Evolutionary conservation across 2,329 filamentous ascomycete genomes (phyloP).

Genomic region (Colletotrichum karsti): DNA sequence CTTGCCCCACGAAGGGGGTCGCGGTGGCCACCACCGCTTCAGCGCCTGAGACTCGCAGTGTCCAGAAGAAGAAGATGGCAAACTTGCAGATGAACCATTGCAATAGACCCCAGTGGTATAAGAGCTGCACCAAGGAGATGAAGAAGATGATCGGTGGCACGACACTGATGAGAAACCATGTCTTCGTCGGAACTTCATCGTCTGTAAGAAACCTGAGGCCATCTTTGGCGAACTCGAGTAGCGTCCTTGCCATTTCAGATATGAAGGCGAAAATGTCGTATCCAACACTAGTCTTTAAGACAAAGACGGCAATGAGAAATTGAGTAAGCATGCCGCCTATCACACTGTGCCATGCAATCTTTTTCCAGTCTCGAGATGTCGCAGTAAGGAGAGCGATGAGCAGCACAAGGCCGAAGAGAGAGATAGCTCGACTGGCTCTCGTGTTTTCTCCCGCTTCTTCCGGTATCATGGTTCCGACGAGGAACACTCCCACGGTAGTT

Average conservation of each 20-base stretch:
- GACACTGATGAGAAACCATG: conserved; percentile 72
- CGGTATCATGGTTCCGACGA: conserved; percentile 23
- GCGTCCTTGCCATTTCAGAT: conserved; percentile 66
- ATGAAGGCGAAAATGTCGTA: conserved; percentile 80
- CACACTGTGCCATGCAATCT: conserved; percentile 24
- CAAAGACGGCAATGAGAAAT: conserved; percentile 21
- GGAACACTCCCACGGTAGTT: conserved; percentile 13
- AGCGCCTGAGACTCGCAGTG: conserved; percentile 76
- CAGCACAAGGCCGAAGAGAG: conserved; percentile 19
- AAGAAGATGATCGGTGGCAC: conserved; percentile 82
- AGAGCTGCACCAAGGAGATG: conserved; percentile 75
- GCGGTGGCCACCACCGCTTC: conserved; percentile 80
- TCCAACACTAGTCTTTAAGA: conserved; percentile 20
- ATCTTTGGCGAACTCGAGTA: conserved; percentile 71
- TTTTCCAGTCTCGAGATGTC: conserved; percentile 23
- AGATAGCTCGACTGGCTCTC: conserved; percentile 16
- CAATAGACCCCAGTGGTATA: conserved; percentile 73
- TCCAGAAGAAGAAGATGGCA: conserved; percentile 81
- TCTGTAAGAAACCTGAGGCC: conserved; percentile 72
- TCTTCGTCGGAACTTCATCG: conserved; percentile 43
- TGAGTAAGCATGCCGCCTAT: conserved; percentile 26
- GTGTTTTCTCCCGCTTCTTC: conserved; percentile 19
- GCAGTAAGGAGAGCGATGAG: conserved; percentile 16
- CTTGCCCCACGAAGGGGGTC: conserved; percentile 82
- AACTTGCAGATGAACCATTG: conserved; percentile 82